Evolutionary conservation across 352 stramenopile species (phyloP).

Genomic region (Pythium scleroteichum): DNA sequence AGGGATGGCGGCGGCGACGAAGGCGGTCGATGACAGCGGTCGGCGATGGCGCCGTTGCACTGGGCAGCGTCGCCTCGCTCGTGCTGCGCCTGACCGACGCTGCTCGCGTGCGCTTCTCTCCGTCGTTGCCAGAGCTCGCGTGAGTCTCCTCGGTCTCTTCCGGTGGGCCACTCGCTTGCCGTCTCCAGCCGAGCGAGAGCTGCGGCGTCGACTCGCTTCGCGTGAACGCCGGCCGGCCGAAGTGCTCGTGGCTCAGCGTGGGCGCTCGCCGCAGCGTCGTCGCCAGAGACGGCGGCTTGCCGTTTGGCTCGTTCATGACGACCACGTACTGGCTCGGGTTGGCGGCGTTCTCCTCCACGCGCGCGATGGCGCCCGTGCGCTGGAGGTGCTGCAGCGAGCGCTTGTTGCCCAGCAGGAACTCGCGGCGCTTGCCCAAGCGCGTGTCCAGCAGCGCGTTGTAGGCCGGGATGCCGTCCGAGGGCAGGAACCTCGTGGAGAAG

Average conservation of each 20-base stretch:
- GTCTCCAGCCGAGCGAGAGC: not conserved
- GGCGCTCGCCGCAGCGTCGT: slow-evolving; percentile 12
- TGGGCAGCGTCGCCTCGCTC: slow-evolving; percentile 5
- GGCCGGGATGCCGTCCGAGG: slow-evolving; percentile 62
- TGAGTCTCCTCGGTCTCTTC: not conserved
- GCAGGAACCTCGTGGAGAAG: slow-evolving; percentile 69
- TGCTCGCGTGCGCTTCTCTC: not conserved
- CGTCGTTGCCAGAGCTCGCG: slow-evolving; percentile 7
- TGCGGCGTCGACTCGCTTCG: slow-evolving; percentile 18
- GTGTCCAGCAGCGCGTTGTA: slow-evolving; percentile 74
- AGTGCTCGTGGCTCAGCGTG: slow-evolving; percentile 10
- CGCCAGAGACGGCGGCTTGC: not conserved
- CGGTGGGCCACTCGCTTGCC: slow-evolving; percentile 7
- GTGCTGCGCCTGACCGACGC: slow-evolving; percentile 10
- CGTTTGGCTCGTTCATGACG: slow-evolving; percentile 43
- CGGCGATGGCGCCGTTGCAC: not conserved
- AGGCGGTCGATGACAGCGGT: slow-evolving; percentile 15
- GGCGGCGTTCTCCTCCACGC: slow-evolving; percentile 44
- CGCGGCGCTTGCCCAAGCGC: slow-evolving; percentile 59
- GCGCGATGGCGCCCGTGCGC: slow-evolving; percentile 60
- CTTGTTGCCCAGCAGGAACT: slow-evolving; percentile 66
- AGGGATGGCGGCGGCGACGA: not conserved
- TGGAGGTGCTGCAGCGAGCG: slow-evolving; percentile 58
- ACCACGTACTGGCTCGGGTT: slow-evolving; percentile 76
- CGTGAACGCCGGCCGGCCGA: not conserved